phyloP scores from a whole-genome alignment of 129 eudicot genomes.

The Flaveria robusta region DNA sequence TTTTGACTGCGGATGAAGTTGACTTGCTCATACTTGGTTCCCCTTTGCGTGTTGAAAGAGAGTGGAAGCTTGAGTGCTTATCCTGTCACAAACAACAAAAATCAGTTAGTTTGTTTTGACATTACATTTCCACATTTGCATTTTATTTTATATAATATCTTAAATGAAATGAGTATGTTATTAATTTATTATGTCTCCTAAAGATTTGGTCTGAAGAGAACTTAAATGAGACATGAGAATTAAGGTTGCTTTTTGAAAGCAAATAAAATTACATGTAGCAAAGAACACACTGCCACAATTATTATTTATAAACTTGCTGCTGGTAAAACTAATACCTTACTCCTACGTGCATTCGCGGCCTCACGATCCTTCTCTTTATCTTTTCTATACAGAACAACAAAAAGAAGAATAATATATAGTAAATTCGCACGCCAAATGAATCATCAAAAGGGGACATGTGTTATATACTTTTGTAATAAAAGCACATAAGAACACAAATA shows the following conservation, averaged over 20 bases:
- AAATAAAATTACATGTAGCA: slow-evolving; percentile 1
- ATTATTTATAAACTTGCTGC: slow-evolving; percentile 8
- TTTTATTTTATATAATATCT: background rate
- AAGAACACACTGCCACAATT: slow-evolving; percentile 2
- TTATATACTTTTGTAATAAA: background rate
- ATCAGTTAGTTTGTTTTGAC: background rate
- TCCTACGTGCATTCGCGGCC: slow-evolving; percentile 32
- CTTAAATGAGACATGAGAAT: background rate
- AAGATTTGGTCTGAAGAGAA: background rate
- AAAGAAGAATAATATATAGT: slow-evolving; percentile 14
- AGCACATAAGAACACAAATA: background rate
- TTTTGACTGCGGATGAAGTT: slow-evolving; percentile 44
- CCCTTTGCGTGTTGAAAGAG: slow-evolving; percentile 29
- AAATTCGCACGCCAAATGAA: background rate
- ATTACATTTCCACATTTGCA: slow-evolving; percentile 9
- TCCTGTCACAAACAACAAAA: slow-evolving; percentile 36
- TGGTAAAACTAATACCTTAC: slow-evolving; percentile 49
- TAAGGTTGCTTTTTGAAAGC: background rate
- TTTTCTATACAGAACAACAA: slow-evolving; percentile 53
- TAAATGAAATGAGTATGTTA: background rate
- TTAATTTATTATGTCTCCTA: background rate
- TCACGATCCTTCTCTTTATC: slow-evolving; percentile 54
- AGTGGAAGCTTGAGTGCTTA: slow-evolving; percentile 12
- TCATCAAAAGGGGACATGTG: slow-evolving; percentile 1
- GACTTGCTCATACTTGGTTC: slow-evolving; percentile 45